These are phyloP conservation scores for Penicillium verhagenii DNA, from an alignment of 495 filamentous ascomycete species.

Conservation along the genomic window DNA sequence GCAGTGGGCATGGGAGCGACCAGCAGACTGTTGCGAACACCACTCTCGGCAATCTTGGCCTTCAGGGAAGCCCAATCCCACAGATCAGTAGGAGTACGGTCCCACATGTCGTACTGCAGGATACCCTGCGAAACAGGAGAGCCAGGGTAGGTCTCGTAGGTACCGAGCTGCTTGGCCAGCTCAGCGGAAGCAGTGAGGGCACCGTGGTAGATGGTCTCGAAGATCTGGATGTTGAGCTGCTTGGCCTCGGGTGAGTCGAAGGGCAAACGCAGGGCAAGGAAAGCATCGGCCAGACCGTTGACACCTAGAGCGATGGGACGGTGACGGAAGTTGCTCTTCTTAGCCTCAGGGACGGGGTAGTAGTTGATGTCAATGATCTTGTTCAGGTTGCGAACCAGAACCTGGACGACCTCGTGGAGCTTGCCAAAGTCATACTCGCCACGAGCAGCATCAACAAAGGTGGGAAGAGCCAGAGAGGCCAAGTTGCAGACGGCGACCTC, in stretches of 20 bases:
- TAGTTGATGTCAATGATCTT: slow-evolving; percentile 97
- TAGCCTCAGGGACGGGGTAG: slow-evolving; percentile 93
- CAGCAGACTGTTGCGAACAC: slow-evolving; percentile 90
- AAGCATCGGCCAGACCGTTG: slow-evolving; percentile 97
- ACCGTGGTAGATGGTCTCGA: slow-evolving; percentile 99
- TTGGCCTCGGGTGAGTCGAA: slow-evolving; percentile 94
- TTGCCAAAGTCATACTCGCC: slow-evolving; percentile 91
- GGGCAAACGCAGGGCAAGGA: slow-evolving; percentile 92
- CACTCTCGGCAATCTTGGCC: slow-evolving; percentile 83
- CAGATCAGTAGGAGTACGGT: slow-evolving; percentile 83
- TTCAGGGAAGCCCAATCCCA: slow-evolving; percentile 96
- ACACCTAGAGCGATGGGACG: slow-evolving; percentile 94
- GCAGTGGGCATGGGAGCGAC: slow-evolving; percentile 98
- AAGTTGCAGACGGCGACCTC: slow-evolving; percentile 99
- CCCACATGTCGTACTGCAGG: slow-evolving; percentile 99
- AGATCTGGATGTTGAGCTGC: slow-evolving; percentile 95
- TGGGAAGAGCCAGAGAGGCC: slow-evolving; percentile 87
- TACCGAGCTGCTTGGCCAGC: slow-evolving; percentile 74
- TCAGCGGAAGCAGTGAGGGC: slow-evolving; percentile 86
- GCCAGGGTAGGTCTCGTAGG: slow-evolving; percentile 88
- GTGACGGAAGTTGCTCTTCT: slow-evolving; percentile 92
- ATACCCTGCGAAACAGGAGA: slow-evolving; percentile 94
- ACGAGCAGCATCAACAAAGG: slow-evolving; percentile 78
- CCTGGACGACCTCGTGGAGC: slow-evolving; percentile 87
- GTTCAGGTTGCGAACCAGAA: slow-evolving; percentile 91